Conservation (phyloP, 2,329 filamentous ascomycete genomes). For the Exophiala sp. region DNA sequence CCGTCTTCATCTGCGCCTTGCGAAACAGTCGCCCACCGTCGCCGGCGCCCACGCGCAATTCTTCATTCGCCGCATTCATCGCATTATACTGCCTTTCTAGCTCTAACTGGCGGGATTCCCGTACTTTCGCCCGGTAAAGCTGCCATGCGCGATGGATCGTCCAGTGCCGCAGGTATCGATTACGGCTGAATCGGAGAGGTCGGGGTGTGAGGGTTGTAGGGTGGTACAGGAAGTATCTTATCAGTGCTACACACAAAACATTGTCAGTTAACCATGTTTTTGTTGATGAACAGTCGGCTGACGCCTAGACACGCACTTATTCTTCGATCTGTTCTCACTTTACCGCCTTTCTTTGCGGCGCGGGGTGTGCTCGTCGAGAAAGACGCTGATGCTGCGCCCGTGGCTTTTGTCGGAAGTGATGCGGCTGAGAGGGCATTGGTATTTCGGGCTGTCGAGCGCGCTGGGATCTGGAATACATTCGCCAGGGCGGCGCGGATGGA, state of each 20-base stretch:
- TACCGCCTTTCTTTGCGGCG: conserved; percentile 36
- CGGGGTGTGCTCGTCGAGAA: conserved; percentile 41
- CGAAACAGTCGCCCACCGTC: conserved; percentile 67
- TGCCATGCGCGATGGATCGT: conserved; percentile 97
- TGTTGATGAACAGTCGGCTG: background rate
- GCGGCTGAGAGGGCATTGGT: background rate
- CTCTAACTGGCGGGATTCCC: conserved; percentile 62
- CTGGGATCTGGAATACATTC: conserved; percentile 43
- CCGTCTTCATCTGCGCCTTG: conserved; percentile 86
- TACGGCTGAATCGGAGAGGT: conserved; percentile 83
- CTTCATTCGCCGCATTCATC: conserved; percentile 84
- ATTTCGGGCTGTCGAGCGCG: conserved; percentile 28
- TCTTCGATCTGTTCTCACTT: conserved; percentile 36
- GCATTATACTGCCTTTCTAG: conserved; percentile 75
- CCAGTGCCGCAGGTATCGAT: conserved; percentile 89
- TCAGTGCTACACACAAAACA: conserved; percentile 47
- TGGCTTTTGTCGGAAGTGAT: conserved; percentile 31
- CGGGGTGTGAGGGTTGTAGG: conserved; percentile 58
- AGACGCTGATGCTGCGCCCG: conserved; percentile 10
- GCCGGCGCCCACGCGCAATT: conserved; percentile 57
- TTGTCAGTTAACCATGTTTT: background rate
- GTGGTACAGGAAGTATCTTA: conserved; percentile 68
- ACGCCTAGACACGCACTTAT: conserved; percentile 37
- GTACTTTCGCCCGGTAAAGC: conserved; percentile 69
- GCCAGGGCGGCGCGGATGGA: conserved; percentile 44